phyloP scores from a whole-genome alignment of 495 filamentous ascomycete genomes.

The Hypoxylon perforatum region DNA sequence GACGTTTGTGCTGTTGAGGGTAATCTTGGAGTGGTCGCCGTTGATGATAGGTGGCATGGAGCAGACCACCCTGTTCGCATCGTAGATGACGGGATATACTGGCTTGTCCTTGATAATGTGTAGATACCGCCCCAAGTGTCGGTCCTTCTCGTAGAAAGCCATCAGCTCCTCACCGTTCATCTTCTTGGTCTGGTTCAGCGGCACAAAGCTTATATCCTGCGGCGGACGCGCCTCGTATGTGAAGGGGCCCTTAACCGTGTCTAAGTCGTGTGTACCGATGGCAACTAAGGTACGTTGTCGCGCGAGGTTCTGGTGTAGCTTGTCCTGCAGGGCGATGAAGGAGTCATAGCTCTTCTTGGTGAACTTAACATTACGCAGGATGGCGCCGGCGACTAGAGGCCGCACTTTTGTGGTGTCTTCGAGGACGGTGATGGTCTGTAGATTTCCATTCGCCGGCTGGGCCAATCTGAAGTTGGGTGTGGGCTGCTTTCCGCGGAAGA shows the following conservation, averaged over 20 bases:
- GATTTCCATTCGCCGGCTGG: slow-evolving; percentile 74
- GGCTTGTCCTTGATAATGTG: slow-evolving; percentile 94
- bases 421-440: slow-evolving; percentile 81
- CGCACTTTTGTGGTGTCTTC: slow-evolving; percentile 83
- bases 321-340: slow-evolving; percentile 98
- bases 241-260: slow-evolving; percentile 94
- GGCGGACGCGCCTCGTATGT: slow-evolving; percentile 93
- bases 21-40: slow-evolving; percentile 95
- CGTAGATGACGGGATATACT: slow-evolving; percentile 96
- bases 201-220: slow-evolving; percentile 90
- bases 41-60: slow-evolving; percentile 99
- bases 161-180: slow-evolving; percentile 93
- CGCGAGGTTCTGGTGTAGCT: slow-evolving; percentile 96
- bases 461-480: slow-evolving; percentile 82
- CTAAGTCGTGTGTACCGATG: slow-evolving; percentile 96
- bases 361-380: slow-evolving; percentile 91
- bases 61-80: slow-evolving; percentile 86
- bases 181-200: slow-evolving; percentile 87
- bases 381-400: slow-evolving; percentile 85
- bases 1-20: slow-evolving; percentile 85
- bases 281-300: slow-evolving; percentile 91
- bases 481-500: slow-evolving; percentile 81
- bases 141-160: slow-evolving; percentile 86
- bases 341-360: slow-evolving; percentile 90
- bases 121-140: slow-evolving; percentile 76